phyloP scores from a whole-genome alignment of 768 basidiomycete species.

The Gloeopeniophorella convolvens region DNA sequence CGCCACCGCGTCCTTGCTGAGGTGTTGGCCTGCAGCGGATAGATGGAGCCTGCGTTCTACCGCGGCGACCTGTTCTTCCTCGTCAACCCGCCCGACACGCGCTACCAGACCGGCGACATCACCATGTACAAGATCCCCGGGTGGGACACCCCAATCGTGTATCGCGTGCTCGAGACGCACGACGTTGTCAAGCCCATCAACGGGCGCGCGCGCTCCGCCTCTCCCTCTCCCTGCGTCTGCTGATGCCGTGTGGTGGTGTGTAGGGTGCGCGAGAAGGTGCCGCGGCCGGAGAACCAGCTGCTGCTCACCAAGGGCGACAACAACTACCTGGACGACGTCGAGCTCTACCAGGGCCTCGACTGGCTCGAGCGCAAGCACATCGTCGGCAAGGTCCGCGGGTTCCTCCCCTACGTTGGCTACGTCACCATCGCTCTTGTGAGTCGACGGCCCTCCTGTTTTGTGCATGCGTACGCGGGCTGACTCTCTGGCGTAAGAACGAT shows the following conservation, averaged over 20 bases:
- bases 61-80: constrained; percentile 96
- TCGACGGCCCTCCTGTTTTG: constrained; percentile 12
- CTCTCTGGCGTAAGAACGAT: constrained; percentile 62
- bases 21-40: constrained; percentile 64
- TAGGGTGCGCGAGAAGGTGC: constrained; percentile 27
- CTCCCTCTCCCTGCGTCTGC: too few relatives aligned
- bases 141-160: constrained; percentile 90
- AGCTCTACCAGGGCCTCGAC: too few relatives aligned
- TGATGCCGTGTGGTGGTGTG: too few relatives aligned
- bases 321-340: too few relatives aligned
- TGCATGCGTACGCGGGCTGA: not conserved
- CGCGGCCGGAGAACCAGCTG: constrained; percentile 46
- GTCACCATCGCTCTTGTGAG: constrained; percentile 93
- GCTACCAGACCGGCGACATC: too few relatives aligned
- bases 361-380: too few relatives aligned
- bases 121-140: constrained; percentile 96
- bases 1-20: not conserved
- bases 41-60: constrained; percentile 94
- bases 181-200: constrained; percentile 44
- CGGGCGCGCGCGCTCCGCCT: constrained; percentile 25
- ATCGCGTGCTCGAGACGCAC: constrained; percentile 89
- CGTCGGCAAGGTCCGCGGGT: too few relatives aligned
- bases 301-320: constrained; percentile 91
- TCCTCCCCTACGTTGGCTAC: too few relatives aligned
- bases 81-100: too few relatives aligned